A percentile compares a stretch with the other conserved stretches of the same genome.
phyloP scores from a whole-genome alignment of 2,329 filamentous ascomycete species.

The Arthrocladium fulminans region DNA sequence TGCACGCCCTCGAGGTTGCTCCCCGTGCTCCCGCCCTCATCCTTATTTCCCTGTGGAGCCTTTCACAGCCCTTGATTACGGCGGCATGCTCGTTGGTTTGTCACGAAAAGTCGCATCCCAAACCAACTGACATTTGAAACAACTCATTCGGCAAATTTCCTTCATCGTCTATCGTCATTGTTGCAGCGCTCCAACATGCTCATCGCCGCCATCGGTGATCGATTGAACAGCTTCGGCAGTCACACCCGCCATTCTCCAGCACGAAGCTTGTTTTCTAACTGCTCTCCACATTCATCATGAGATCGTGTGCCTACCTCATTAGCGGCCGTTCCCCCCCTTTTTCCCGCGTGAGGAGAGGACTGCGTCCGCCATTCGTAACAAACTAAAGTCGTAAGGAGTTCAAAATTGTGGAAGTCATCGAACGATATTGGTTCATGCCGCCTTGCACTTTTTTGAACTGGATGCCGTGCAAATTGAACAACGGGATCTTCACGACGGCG shows the following conservation, averaged over 20 bases:
- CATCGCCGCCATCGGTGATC: no score
- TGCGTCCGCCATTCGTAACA: background rate
- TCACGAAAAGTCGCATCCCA: background rate
- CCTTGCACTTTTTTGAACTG: slow-evolving; percentile 96
- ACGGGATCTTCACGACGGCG: slow-evolving; percentile 91
- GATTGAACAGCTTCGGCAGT: background rate
- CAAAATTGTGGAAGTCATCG: slow-evolving; percentile 93
- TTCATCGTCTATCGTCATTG: background rate
- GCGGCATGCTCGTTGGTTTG: no score
- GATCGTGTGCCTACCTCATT: background rate
- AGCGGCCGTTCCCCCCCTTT: no score
- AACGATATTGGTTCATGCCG: slow-evolving; percentile 97
- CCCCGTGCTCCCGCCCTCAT: background rate
- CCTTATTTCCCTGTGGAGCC: background rate
- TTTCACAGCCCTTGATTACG: no score
- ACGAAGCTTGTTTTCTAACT: background rate
- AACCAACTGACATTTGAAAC: background rate
- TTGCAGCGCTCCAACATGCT: background rate
- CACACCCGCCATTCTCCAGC: background rate
- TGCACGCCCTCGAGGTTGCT: background rate
- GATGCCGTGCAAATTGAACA: slow-evolving; percentile 86
- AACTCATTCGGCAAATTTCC: background rate
- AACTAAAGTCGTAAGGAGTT: slow-evolving; percentile 68
- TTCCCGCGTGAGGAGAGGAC: no score
- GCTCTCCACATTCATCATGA: background rate